Evolutionary conservation across 495 filamentous ascomycete species (phyloP), one percentile per base, ranked within the genome.

Genomic region (Hypoxylon crocopeplum): DNA sequence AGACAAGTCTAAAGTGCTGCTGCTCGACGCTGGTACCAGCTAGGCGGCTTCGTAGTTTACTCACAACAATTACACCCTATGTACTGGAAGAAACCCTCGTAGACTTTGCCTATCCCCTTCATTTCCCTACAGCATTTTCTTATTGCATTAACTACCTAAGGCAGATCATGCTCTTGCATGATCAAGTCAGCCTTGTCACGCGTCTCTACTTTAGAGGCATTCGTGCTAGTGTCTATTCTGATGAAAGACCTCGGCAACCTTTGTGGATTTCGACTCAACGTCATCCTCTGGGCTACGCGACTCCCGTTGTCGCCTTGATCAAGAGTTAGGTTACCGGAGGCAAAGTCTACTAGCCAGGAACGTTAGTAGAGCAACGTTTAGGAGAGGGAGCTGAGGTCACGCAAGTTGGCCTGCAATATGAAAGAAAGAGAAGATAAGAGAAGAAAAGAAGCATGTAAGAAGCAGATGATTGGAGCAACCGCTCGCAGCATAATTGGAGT

Each of bases 1-100:
- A 27, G 80, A 84, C 66, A 70, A 72, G 47, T 77, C 75, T 63
- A 82, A 77, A 75, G 69, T 84, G 27, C 74, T 77, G 54, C 74
- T 65, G 33, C 56, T 80, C 61, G 68, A 70, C 41, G 46, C 58
- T 63, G 54, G 56, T 48, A 57, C 47, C 44, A 56, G 45, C 53
- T 70, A 66, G 64, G 62, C 62, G 58, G 50, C 48, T 47, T 55
- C 68, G 68, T 70, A 70, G 68, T 64, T 68, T 58, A 61, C 65
- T 63, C 42, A 65, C 58, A 22, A 61, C 66, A 55, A 51, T 51
- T 40, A 33, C 50, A 48, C 44, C 48, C 32, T 37, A 21, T 30
- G 12, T 34, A 45, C 39, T 24, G 48, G 48, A 49, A 48, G 27
- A 52, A 24, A 8, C 64, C 62, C 46, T 45, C 45, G 68, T 70